phyloP scores from a whole-genome alignment of 1,284 basidiomycete genomes.

The Leccinum ambiguum region DNA sequence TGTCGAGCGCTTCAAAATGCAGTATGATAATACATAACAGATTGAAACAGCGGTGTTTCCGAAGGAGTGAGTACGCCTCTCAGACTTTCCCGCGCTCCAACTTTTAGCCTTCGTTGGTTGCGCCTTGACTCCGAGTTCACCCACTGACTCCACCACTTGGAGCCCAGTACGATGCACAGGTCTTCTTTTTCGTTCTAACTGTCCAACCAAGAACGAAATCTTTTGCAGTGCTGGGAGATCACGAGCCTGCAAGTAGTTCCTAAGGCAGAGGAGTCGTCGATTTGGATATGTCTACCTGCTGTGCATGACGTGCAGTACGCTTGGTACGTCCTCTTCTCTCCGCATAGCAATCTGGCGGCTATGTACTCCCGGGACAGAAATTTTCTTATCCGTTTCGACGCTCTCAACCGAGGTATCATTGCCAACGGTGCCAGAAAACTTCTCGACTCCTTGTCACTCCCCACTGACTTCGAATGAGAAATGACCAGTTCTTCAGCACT shows the following conservation, averaged over 20 bases:
- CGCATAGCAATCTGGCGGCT: background rate
- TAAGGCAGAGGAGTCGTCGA: background rate
- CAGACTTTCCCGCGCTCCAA: too few species aligned
- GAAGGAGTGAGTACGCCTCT: too few species aligned
- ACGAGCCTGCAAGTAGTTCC: background rate
- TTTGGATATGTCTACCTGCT: background rate
- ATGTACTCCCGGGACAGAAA: background rate
- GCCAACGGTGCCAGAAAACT: background rate
- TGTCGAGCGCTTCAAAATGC: too few species aligned
- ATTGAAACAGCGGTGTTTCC: too few species aligned
- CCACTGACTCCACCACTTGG: too few species aligned
- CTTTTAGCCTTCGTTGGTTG: too few species aligned
- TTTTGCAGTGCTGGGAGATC: too few species aligned
- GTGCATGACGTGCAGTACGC: background rate
- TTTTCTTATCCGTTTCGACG: background rate
- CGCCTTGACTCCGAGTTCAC: too few species aligned
- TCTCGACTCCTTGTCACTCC: background rate
- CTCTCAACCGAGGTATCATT: background rate
- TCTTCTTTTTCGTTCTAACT: too few species aligned
- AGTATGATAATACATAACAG: too few species aligned
- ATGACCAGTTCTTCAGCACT: background rate
- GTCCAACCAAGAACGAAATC: background rate
- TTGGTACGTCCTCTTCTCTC: background rate
- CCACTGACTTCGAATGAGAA: background rate
- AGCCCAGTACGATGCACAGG: too few species aligned